phyloP scores from a whole-genome alignment of 306 rosid genomes.

The Ammopiptanthus mongolicus region DNA sequence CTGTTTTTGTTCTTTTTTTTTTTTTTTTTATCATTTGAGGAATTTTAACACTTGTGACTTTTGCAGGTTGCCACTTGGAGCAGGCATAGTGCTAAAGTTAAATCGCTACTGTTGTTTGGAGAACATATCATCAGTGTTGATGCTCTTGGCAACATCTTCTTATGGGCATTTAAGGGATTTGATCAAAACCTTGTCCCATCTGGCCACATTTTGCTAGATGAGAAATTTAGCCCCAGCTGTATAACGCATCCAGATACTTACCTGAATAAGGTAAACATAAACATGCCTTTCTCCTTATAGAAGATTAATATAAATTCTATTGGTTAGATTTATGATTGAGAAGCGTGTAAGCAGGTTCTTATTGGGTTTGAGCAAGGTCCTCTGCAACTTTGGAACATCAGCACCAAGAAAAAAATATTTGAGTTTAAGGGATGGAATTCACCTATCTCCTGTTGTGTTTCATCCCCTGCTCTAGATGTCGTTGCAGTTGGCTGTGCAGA shows the following conservation, averaged over 20 bases:
- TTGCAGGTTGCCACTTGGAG: conserved; percentile 78
- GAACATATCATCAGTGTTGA: conserved; percentile 75
- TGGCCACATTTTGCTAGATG: conserved; percentile 51
- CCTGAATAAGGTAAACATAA: conserved; percentile 68
- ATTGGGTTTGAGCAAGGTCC: conserved; percentile 86
- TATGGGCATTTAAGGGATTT: conserved; percentile 78
- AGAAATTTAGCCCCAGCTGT: conserved; percentile 52
- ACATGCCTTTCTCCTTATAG: not conserved
- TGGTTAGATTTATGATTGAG: conserved; percentile 11
- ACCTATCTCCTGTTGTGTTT: conserved; percentile 62
- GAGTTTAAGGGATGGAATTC: conserved; percentile 96
- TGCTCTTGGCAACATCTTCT: conserved; percentile 51
- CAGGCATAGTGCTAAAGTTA: conserved; percentile 63
- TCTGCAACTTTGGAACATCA: conserved; percentile 92
- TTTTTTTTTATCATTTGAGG: not conserved
- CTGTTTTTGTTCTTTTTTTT: not conserved
- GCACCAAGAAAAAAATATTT: conserved; percentile 67
- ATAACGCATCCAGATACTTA: conserved; percentile 92
- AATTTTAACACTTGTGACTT: not conserved
- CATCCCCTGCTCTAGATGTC: conserved; percentile 90
- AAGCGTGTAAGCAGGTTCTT: conserved; percentile 54
- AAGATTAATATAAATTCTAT: no score
- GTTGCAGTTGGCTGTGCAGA: conserved; percentile 92
- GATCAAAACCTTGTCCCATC: conserved; percentile 48
- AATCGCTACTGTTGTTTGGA: conserved; percentile 67